Evolutionary conservation across 1,139 yeast species (phyloP), one percentile per base, ranked within the genome.

Genomic region (Protomyces pachydermus): DNA sequence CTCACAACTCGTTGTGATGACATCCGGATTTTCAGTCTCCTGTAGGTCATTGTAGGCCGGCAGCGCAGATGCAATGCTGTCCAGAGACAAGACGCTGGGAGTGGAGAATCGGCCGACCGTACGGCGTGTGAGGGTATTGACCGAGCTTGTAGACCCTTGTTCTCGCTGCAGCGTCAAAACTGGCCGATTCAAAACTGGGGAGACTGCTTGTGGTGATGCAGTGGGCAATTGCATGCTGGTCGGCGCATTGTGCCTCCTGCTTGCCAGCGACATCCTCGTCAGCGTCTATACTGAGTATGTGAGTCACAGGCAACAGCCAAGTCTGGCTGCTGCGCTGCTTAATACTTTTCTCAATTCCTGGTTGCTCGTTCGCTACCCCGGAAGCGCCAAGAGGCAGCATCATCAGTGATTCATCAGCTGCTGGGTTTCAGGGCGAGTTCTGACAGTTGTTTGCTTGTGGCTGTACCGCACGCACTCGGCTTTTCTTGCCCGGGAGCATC

Each of bases 1-100:
- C 23, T 58, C 62, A 42, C 53, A 32, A 16, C 38, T 28, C n/a
- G 62, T 58, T n/a, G 62, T 58, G 38, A 58, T 58, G 53, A 58
- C 56, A 32, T 58, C 62, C 14, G 62, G 62, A 23, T 58, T 58
- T 10, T 51, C 42, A 20, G 53, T 55, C n/a, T 37, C 57, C 32
- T 38, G 14, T 18, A 34, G 52, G 2, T 23, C 54, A 6, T 52
- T 52, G 23, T 58, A 58, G 42, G 34, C 46, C 5, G 62, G 62
- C 18, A 58, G 45, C 2, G 42, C 42, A 32, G 37, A 25, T 16
- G 28, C 37, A 20, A 28, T 9, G 54, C 37, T 32, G 20, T 28
- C 37, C 12, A 25, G 56, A 6, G 48, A 42, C 25, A 42, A 20
- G 20, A n/a, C 23, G 16, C 48, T 42, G 14, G 48, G 48, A 18